Evolutionary conservation across 192 early-diverging fungal genomes (phyloP).

Genomic region (Gaertneriomyces sp.): DNA sequence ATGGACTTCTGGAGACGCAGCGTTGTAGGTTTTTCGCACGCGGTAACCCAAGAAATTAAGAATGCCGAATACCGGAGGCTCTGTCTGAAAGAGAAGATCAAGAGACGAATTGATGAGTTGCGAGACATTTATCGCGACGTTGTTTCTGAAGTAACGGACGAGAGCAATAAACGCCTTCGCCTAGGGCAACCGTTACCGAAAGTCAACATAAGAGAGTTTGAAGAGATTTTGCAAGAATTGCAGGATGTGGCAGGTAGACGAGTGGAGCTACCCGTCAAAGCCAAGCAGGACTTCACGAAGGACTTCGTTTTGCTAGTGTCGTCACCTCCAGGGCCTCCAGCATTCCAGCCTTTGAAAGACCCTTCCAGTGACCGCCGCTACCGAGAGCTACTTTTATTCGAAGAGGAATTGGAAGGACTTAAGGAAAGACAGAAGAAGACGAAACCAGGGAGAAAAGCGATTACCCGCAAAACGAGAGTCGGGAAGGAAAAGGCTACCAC

Average conservation of each 20-base stretch:
- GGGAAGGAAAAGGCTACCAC: constrained; percentile 14
- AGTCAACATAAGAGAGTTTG: too few relatives aligned
- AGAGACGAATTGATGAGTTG: constrained; percentile 10
- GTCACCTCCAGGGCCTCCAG: background rate
- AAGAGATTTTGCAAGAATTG: too few relatives aligned
- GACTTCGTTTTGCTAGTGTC: background rate
- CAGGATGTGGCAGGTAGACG: too few relatives aligned
- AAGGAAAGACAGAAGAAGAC: constrained; percentile 28
- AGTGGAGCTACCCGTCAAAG: too few relatives aligned
- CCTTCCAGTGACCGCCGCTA: background rate
- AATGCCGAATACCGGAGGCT: background rate
- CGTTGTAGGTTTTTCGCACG: constrained; percentile 17
- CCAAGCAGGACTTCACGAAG: too few relatives aligned
- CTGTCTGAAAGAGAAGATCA: constrained; percentile 13
- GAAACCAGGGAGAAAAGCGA: constrained; percentile 12
- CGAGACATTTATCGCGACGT: background rate
- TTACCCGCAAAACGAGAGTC: constrained; percentile 10
- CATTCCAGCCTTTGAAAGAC: background rate
- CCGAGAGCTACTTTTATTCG: constrained; percentile 15
- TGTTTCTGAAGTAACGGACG: too few relatives aligned
- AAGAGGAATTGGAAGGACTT: constrained; percentile 23
- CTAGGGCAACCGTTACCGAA: too few relatives aligned
- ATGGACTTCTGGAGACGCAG: constrained; percentile 30
- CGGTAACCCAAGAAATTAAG: constrained; percentile 20
- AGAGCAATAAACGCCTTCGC: too few relatives aligned